Base-by-base conservation (phyloP, 805 yeast species). In the Lipomyces spencermartinsiae region DNA sequence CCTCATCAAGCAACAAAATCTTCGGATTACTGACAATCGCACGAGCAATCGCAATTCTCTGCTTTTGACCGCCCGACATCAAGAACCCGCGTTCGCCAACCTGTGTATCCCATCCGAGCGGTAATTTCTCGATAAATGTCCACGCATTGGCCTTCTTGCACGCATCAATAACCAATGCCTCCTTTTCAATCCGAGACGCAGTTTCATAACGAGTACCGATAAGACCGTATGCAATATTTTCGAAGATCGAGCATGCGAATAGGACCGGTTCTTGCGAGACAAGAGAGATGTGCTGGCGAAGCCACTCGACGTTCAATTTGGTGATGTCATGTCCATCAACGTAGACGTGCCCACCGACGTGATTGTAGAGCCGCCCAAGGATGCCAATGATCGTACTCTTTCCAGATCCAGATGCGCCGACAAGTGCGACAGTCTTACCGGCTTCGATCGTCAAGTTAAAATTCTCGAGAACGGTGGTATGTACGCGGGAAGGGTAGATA, bases 341-440 rank as follows among this genome's bases (percentile, higher is more conserved):
- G 1, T 76, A 56, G 2, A 87, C 80, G 5, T 75, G 71, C 7
- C 91, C 91, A 0, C 76, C 70, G 4, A 75, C 68, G 4, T 89
- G 87, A 69, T 85, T 87, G 73, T 87, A 87, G 73, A 86, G 86
- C 56, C 90, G 78, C 67, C 87, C 79, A 34, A 87, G 77, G 25
- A 87, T 76, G 70, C 86, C 89, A 2, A 87, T 80, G 10, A 87
- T 82, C 0, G 75, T 73, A 62, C 72, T 67, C 58, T 4, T 81
- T 77, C 55, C 92, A 7, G 76, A 72, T 2, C 97, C 25, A 91
- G 88, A 1, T 93, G 96, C 89, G 1, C 97, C 97, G 25, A 92
- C 97, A 72, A 92, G 85, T 12, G 97, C 97, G 49, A 92, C 93
- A 73, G 89, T 91, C 73, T 87, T 78, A 7, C 97, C 97, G 3